Evolutionary conservation across 495 filamentous ascomycete genomes (phyloP).

Genomic region (Chaetomium tenue): DNA sequence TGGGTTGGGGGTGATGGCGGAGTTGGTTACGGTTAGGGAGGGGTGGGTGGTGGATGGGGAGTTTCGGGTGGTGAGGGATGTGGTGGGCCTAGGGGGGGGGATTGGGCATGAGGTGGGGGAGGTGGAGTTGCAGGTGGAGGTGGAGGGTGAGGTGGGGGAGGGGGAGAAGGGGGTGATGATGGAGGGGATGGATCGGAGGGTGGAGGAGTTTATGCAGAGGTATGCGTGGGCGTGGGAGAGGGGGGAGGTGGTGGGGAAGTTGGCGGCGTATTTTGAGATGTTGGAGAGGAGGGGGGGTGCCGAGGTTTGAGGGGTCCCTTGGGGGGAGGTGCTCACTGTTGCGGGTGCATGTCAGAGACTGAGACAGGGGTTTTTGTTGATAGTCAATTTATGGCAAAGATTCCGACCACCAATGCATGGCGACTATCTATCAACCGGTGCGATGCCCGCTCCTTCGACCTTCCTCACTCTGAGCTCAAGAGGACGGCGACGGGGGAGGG

Average conservation of each 20-base stretch:
- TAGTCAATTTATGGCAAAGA: no score
- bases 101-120: slow-evolving; percentile 44
- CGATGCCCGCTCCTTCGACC: background rate
- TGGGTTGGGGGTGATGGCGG: slow-evolving; percentile 32
- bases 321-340: background rate
- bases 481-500: background rate
- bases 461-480: background rate
- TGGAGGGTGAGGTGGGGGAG: slow-evolving; percentile 14
- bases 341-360: no score
- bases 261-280: slow-evolving; percentile 43
- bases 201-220: slow-evolving; percentile 39
- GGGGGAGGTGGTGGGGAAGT: slow-evolving; percentile 38
- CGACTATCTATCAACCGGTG: no score
- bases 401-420: no score
- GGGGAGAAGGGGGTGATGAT: slow-evolving; percentile 28
- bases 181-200: slow-evolving; percentile 36
- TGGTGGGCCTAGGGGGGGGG: no score
- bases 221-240: slow-evolving; percentile 41
- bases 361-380: no score
- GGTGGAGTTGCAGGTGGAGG: slow-evolving; percentile 36
- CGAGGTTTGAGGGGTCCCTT: background rate
- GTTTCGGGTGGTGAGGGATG: slow-evolving; percentile 38
- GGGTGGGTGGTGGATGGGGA: slow-evolving; percentile 36
- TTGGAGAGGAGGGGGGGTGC: slow-evolving; percentile 8
- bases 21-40: slow-evolving; percentile 35